Evolutionary conservation across 768 basidiomycete species (phyloP).

Genomic region (Mycena metata): DNA sequence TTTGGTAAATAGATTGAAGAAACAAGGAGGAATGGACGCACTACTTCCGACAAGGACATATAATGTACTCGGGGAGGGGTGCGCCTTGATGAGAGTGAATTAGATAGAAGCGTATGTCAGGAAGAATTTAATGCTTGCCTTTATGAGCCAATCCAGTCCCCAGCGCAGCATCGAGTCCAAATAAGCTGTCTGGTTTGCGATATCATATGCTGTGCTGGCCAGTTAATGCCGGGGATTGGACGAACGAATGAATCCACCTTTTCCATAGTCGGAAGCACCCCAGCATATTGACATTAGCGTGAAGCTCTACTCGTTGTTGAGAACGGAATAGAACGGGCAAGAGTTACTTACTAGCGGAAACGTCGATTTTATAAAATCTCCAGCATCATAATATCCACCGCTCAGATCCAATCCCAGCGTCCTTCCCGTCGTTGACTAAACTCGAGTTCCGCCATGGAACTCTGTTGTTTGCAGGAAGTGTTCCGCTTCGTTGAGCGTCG

Average conservation of each 20-base stretch:
- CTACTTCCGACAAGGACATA: conserved; percentile 83
- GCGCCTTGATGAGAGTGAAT: conserved; percentile 67
- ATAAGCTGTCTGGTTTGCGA: conserved; percentile 89
- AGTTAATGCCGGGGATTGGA: conserved; percentile 10
- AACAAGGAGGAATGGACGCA: conserved; percentile 46
- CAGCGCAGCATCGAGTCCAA: conserved; percentile 93
- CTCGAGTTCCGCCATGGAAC: conserved; percentile 92
- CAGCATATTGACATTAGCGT: conserved; percentile 90
- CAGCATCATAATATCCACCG: conserved; percentile 69
- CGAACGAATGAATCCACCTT: conserved; percentile 58
- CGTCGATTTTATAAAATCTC: conserved; percentile 89
- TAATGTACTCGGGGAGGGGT: conserved; percentile 78
- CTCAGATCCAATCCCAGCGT: conserved; percentile 80
- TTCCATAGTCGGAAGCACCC: conserved; percentile 89
- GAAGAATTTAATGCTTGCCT: conserved; percentile 58
- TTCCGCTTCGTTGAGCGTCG: conserved; percentile 90
- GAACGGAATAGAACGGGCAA: conserved; percentile 3
- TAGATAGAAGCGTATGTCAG: conserved; percentile 3
- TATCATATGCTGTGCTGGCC: conserved; percentile 76
- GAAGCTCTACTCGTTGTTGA: conserved; percentile 66
- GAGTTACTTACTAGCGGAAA: conserved; percentile 76
- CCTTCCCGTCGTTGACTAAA: conserved; percentile 79
- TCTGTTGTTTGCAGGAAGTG: conserved; percentile 73
- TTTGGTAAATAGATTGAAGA: conserved; percentile 8
- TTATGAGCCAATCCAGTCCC: conserved; percentile 94